Conservation (phyloP, 1,284 basidiomycete genomes). For the Leccinum fuscescens region DNA sequence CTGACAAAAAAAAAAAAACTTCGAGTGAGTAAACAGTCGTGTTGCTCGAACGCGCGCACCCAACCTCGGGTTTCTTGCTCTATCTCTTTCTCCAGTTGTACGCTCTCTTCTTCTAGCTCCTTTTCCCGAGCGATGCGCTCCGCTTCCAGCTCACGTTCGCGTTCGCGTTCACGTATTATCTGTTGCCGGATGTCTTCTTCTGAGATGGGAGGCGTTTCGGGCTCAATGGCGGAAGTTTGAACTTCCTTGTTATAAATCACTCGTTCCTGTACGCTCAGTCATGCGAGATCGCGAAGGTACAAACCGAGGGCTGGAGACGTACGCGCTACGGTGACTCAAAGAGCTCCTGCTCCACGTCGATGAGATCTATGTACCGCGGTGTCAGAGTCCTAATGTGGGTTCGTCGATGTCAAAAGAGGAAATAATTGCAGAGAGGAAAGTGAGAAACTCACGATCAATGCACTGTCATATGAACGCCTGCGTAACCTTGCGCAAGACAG, state of each 20-base stretch:
- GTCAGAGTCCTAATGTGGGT: constrained; percentile 50
- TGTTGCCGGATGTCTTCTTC: constrained; percentile 77
- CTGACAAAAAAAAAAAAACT: constrained; percentile 37
- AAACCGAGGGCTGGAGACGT: constrained; percentile 10
- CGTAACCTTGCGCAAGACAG: too few relatives aligned
- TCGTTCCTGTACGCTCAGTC: constrained; percentile 55
- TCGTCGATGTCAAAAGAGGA: too few relatives aligned
- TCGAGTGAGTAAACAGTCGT: constrained; percentile 1
- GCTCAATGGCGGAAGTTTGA: constrained; percentile 59
- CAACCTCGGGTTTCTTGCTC: constrained; percentile 78
- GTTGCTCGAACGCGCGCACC: constrained; percentile 9
- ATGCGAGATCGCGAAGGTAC: neutral
- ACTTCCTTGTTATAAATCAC: constrained; percentile 94
- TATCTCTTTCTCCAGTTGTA: constrained; percentile 75
- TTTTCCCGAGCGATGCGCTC: constrained; percentile 49
- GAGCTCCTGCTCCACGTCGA: constrained; percentile 84
- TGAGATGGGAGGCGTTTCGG: constrained; percentile 44
- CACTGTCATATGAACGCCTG: too few relatives aligned
- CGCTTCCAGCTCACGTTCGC: too few relatives aligned
- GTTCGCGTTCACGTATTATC: constrained; percentile 55
- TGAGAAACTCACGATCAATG: too few relatives aligned
- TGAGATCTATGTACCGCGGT: constrained; percentile 66
- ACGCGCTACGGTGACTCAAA: constrained; percentile 90
- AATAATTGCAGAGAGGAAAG: too few relatives aligned
- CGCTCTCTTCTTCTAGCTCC: constrained; percentile 79